Evolutionary conservation across 2,329 filamentous ascomycete genomes (phyloP), one percentile per base, ranked within the genome.

Genomic region (Aureobasidium namibiae): DNA sequence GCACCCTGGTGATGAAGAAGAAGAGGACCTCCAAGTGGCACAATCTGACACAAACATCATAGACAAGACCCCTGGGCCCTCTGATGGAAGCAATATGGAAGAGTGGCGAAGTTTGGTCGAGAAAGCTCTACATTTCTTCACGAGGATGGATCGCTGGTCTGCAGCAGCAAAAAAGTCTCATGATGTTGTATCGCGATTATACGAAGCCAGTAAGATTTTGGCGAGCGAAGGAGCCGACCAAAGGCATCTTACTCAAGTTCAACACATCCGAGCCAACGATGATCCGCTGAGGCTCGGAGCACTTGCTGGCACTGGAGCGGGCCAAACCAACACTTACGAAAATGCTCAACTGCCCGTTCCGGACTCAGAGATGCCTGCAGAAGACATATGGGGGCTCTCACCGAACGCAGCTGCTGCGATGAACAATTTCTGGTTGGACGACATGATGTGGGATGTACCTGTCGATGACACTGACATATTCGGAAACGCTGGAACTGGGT

Each of bases 141-240:
- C 74, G 34, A 68, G 71, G 5, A 75, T 73, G 68, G 70, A 71
- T 45, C 69, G 69, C 33, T 78, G 71, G 69, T 77, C 74, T 24
- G 73, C 76, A 16, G 73, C 75, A 8, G 76, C 76, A 2, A 74
- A 73, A 54, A 72, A 74, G 63, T 76, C 72, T 50, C 67, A 67
- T 16, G 73, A 76, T 50, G 73, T 74, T 1, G 72, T 78, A 23
- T 67, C 71, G 18, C 67, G 69, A 21, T 68, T 78, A 14, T 76
- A 76, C 62, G 68, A 74, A 57, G 75, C 74, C 9, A 69, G 66
- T 24, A 67, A 66, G 39, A 66, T 67, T 23, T 62, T 70, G 13
- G 63, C 62, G 16, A 61, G 65, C 23, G 62, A 67, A 36, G 63
- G 26, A 3, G 11, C 14, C 21, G n/a, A 24, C 7, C 21, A 24